phyloP scores from a whole-genome alignment of 2,329 filamentous ascomycete genomes.

The Aspergillus glaucus region DNA sequence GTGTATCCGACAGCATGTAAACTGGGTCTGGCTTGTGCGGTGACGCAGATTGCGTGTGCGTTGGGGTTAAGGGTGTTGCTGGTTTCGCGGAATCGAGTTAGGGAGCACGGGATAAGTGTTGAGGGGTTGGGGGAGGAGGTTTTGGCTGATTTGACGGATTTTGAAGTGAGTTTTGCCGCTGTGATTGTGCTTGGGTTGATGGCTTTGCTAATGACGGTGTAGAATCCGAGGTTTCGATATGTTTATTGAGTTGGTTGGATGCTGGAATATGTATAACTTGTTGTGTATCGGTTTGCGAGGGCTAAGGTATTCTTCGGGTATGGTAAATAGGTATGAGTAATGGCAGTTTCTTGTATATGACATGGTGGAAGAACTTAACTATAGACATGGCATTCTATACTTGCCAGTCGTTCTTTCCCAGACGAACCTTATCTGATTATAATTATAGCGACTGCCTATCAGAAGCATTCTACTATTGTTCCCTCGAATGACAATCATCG shows the following conservation, averaged over 20 bases:
- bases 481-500: no score
- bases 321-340: no score
- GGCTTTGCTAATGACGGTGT: not conserved
- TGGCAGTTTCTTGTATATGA: no score
- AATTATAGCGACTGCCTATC: no score
- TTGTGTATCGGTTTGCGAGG: no score
- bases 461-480: no score
- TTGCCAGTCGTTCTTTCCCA: no score
- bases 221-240: slow-evolving; percentile 17
- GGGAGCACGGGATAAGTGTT: slow-evolving; percentile 9
- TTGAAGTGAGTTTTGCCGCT: slow-evolving; percentile 14
- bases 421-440: no score
- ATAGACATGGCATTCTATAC: no score
- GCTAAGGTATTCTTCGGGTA: no score
- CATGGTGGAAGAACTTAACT: no score
- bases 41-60: slow-evolving; percentile 15
- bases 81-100: slow-evolving; percentile 11
- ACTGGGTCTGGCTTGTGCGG: slow-evolving; percentile 38
- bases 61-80: slow-evolving; percentile 14
- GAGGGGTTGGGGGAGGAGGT: slow-evolving; percentile 4
- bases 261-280: no score
- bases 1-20: slow-evolving; percentile 49
- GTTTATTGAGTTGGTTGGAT: slow-evolving; percentile 30
- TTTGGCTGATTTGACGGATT: slow-evolving; percentile 22
- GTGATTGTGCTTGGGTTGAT: not conserved